These are phyloP conservation scores for Termitomyces sp. DNA, from an alignment of 768 basidiomycete species.

Conservation along the genomic window DNA sequence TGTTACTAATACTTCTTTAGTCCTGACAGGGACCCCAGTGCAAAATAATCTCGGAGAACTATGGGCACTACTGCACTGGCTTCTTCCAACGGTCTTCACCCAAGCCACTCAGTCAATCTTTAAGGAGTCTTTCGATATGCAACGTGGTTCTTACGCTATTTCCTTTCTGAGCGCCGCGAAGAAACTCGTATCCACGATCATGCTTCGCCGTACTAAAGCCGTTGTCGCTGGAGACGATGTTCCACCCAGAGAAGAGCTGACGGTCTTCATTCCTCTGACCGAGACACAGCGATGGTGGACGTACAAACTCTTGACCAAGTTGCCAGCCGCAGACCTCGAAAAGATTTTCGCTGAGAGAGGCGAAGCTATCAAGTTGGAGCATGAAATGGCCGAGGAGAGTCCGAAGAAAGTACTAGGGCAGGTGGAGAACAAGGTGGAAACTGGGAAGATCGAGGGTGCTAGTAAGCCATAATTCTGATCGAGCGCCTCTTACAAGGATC, in stretches of 20 bases:
- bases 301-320: constrained; percentile 44
- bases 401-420: neutral
- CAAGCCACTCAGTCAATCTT: constrained; percentile 40
- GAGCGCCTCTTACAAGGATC: neutral
- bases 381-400: constrained; percentile 24
- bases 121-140: constrained; percentile 47
- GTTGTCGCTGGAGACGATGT: constrained; percentile 37
- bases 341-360: constrained; percentile 36
- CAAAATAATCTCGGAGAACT: constrained; percentile 61
- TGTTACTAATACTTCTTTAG: constrained; percentile 19
- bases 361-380: constrained; percentile 11
- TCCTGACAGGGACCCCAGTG: constrained; percentile 70
- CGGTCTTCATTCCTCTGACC: constrained; percentile 50
- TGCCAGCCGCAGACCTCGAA: constrained; percentile 42
- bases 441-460: constrained; percentile 16
- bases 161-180: constrained; percentile 43
- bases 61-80: constrained; percentile 50
- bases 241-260: constrained; percentile 52
- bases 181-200: constrained; percentile 41
- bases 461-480: constrained; percentile 17
- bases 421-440: constrained; percentile 21
- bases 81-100: constrained; percentile 51
- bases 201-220: constrained; percentile 58
- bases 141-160: constrained; percentile 43
- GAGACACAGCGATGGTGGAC: constrained; percentile 63